Percentiles rank a stretch among this genome's conserved stretches.
Conservation (phyloP, 306 rosid genomes). For the Castanea crenata region DNA sequence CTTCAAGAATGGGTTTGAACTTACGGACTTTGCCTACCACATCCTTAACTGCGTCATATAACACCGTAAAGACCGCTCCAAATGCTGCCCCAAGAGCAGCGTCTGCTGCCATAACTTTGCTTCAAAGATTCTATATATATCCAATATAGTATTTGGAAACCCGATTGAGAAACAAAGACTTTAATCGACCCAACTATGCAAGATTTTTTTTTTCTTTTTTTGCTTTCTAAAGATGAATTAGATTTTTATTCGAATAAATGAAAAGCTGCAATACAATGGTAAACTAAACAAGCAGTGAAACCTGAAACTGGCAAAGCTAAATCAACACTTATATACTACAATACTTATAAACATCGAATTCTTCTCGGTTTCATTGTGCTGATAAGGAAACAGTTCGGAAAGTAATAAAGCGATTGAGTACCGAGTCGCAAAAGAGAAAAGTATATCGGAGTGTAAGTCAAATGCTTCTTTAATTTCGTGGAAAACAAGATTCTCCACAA, state of each 20-base stretch:
- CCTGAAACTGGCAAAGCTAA: too few relatives aligned
- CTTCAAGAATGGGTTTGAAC: background rate
- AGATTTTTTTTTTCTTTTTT: too few relatives aligned
- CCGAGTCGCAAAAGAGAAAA: too few relatives aligned
- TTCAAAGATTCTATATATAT: background rate
- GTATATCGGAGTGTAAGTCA: too few relatives aligned
- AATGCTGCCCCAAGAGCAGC: slow-evolving; percentile 4
- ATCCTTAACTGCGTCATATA: background rate
- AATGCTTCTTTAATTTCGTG: too few relatives aligned
- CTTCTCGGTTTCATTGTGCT: background rate
- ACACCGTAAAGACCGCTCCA: background rate
- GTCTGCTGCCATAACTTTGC: background rate
- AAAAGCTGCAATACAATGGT: too few relatives aligned
- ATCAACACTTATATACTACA: too few relatives aligned
- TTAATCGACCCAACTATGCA: background rate
- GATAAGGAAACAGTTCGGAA: background rate
- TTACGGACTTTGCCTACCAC: background rate
- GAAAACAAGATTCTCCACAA: too few relatives aligned
- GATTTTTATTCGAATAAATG: too few relatives aligned
- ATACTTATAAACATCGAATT: background rate
- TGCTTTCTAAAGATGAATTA: too few relatives aligned
- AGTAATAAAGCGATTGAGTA: background rate
- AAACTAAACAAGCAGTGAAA: too few relatives aligned
- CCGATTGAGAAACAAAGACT: background rate
- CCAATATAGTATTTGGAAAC: too few relatives aligned